phyloP scores from a whole-genome alignment of 2,329 filamentous ascomycete genomes.

The Exophiala sp. region DNA sequence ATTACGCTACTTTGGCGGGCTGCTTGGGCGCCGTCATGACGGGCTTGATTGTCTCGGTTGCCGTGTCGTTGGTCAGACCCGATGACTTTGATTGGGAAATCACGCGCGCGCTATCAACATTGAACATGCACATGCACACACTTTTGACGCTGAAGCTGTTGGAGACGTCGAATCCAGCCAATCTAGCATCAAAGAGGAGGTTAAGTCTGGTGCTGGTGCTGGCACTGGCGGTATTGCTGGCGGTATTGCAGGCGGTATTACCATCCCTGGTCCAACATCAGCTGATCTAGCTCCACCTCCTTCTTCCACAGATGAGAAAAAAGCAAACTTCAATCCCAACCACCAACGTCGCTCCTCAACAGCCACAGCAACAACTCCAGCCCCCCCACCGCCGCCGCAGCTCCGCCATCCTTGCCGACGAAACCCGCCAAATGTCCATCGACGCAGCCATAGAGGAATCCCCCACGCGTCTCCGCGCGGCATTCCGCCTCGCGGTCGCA shows the following conservation, averaged over 20 bases:
- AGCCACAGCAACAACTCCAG: too few relatives aligned
- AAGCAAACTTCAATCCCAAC: slow-evolving; percentile 1
- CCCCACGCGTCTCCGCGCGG: slow-evolving; percentile 29
- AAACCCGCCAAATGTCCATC: slow-evolving; percentile 29
- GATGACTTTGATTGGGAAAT: slow-evolving; percentile 66
- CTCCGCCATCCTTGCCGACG: slow-evolving; percentile 21
- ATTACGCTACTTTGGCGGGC: slow-evolving; percentile 48
- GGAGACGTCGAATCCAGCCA: slow-evolving; percentile 2
- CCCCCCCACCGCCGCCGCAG: too few relatives aligned
- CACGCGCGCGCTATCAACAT: slow-evolving; percentile 65
- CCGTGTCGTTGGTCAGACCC: slow-evolving; percentile 78
- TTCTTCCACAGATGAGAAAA: slow-evolving; percentile 5
- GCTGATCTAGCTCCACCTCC: slow-evolving; percentile 5
- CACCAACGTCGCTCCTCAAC: slow-evolving; percentile 8
- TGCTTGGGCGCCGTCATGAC: slow-evolving; percentile 77
- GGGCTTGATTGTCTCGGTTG: slow-evolving; percentile 65
- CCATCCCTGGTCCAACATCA: too few relatives aligned
- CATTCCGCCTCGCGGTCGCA: slow-evolving; percentile 45
- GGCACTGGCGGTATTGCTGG: too few relatives aligned
- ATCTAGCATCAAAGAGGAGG: slow-evolving; percentile 1
- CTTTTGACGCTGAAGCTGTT: background rate
- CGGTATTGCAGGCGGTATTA: too few relatives aligned
- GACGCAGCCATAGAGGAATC: slow-evolving; percentile 29
- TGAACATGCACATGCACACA: slow-evolving; percentile 38
- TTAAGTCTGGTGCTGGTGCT: background rate